phyloP scores from a whole-genome alignment of 2,329 filamentous ascomycete genomes.

The Conoideocrella luteorostrata region DNA sequence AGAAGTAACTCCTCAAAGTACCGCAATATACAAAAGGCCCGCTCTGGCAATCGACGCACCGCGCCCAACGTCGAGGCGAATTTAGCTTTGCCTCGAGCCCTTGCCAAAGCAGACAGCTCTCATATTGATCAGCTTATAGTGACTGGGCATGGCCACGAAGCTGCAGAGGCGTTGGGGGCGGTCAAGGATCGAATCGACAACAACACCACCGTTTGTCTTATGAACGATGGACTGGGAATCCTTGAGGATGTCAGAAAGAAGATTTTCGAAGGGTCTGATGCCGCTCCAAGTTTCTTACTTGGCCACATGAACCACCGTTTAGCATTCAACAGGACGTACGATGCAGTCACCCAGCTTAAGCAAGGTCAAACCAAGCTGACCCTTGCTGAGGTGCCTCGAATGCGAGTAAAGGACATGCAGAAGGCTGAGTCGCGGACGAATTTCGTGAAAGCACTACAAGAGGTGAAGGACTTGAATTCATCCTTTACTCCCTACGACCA shows the following conservation, averaged over 20 bases:
- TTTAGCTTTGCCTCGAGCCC: constrained; percentile 10
- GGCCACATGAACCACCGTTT: constrained; percentile 52
- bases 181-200: constrained; percentile 61
- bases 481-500: constrained; percentile 21
- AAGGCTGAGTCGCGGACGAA: constrained; percentile 14
- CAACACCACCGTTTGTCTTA: constrained; percentile 65
- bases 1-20: constrained; percentile 21
- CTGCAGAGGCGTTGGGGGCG: constrained; percentile 46
- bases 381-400: constrained; percentile 12
- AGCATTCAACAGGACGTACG: constrained; percentile 30
- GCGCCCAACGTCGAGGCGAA: constrained; percentile 16
- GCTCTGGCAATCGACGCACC: constrained; percentile 14
- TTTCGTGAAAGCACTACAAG: constrained; percentile 17
- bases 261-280: constrained; percentile 60
- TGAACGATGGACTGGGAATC: constrained; percentile 78
- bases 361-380: constrained; percentile 26
- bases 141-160: constrained; percentile 50
- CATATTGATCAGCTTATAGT: constrained; percentile 68
- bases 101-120: constrained; percentile 27
- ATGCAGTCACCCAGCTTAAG: constrained; percentile 33
- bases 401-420: constrained; percentile 12
- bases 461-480: constrained; percentile 17
- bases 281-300: constrained; percentile 69
- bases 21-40: constrained; percentile 21
- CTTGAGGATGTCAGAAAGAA: constrained; percentile 68